A percentile compares a stretch with the other conserved stretches of the same genome.
phyloP scores from a whole-genome alignment of 1,284 basidiomycete species.

The Tilletiopsis washingtonensis region DNA sequence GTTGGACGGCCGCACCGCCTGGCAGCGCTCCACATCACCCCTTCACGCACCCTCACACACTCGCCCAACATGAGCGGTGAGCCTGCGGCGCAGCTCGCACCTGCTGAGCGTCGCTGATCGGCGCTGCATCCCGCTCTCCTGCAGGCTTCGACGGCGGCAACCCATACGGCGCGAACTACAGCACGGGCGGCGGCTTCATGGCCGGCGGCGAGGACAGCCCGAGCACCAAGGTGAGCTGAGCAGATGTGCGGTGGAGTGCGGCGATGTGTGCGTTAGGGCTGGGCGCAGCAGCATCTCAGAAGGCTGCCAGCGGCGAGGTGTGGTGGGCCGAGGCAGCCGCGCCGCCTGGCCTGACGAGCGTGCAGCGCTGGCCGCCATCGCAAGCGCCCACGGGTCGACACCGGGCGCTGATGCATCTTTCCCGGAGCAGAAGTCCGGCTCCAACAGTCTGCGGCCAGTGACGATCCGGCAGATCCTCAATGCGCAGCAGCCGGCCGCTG shows the following conservation, averaged over 20 bases:
- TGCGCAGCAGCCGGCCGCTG: slow-evolving; percentile 73
- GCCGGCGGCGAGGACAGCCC: slow-evolving; percentile 27
- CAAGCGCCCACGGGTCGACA: neutral
- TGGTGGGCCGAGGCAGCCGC: neutral
- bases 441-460: slow-evolving; percentile 62
- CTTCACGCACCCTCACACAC: too few species aligned
- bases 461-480: slow-evolving; percentile 71
- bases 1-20: too few species aligned
- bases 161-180: slow-evolving; percentile 32
- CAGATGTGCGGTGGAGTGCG: too few species aligned
- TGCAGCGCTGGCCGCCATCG: neutral
- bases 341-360: neutral
- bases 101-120: too few species aligned
- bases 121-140: neutral
- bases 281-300: too few species aligned
- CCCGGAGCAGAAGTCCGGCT: slow-evolving; percentile 10
- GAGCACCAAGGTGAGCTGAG: slow-evolving; percentile 17
- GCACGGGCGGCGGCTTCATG: slow-evolving; percentile 25
- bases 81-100: too few species aligned
- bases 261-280: too few species aligned
- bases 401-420: neutral
- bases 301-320: slow-evolving; percentile 23
- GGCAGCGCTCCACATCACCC: too few species aligned
- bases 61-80: too few species aligned
- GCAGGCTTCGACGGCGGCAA: slow-evolving; percentile 12